Evolutionary conservation across 2,329 filamentous ascomycete genomes (phyloP), one percentile per base, ranked within the genome.

Genomic region (Knufia petricola): DNA sequence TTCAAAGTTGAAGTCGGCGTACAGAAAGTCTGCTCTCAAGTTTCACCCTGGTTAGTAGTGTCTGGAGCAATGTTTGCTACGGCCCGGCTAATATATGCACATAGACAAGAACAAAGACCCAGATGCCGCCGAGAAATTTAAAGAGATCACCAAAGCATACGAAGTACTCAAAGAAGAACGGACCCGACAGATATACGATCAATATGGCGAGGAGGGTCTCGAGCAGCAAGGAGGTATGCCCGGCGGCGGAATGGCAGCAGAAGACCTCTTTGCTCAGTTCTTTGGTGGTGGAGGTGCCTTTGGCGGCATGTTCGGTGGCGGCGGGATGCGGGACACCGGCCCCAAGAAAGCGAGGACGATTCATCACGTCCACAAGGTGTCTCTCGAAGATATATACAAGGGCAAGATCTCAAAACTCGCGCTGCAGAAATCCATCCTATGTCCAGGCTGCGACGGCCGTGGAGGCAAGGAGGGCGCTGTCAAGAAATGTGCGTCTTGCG

Each of bases 391-490:
- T 61, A 88, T 98, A 65, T 98, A 98, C 78, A 84, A 86, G 55
- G 92, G 92, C 65, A 98, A 98, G 77, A 81, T 95, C 55, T 96
- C 90, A 50, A 98, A 98, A 74, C 78, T 98, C 46, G 94, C 92
- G 24, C 78, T 98, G 38, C 92, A 98, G 71, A 94, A 95, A 65
- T 96, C 90, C 10, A 84, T 98, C 66, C 92, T 98, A 69, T 98
- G 92, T 76, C 75, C 87, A 57, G 89, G 89, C 72, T 98, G 92
- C 68, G 84, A 92, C 51, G 92, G 92, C 55, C 81, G 88, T 52
- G 92, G 92, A 63, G 92, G 92, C 58, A 98, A 98, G 75, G 90
- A 96, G 57, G 92, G 92, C 56, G 87, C 92, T n/a, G 90, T 96
- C 57, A 90, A 89, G 74, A 86, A 85, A 62, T 98, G 92, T 70